Base-by-base conservation (phyloP, 1,284 basidiomycete genomes). In the Takashimella koratensis region DNA sequence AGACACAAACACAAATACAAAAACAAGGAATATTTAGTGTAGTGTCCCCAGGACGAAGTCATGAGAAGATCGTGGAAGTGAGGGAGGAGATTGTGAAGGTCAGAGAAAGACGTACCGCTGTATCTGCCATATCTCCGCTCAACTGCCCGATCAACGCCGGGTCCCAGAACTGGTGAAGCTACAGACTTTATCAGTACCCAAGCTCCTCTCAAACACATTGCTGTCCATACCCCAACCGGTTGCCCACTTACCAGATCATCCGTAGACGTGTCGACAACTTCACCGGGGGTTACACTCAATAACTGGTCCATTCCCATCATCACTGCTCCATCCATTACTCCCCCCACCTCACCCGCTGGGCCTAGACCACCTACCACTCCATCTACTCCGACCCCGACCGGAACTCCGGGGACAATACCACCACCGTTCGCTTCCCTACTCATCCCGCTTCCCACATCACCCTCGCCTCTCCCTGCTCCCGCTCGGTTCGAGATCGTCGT, bases 111-210 rank as follows among this genome's bases (percentile, higher is more conserved):
- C 21, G 8, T 21, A 45, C 43, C 24, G 43, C 43, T 45, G 43
- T n/a, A 21, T 25, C 11, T 45, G 21, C 10, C n/a, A 22, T 13
- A 46, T 53, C 13, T 59, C 47, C 30, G 22, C 54, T 24, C 27
- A 47, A 43, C 43, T 56, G 54, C 25, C 56, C 52, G 10, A 60
- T 51, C 21, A 49, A 53, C 24, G 52, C 57, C 4, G 58, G 58
- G 64, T 74, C 51, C 68, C 59, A 57, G 70, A 74, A 54, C 66
- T 73, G 53, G 63, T 71, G 58, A 63, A 74, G 51, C 55, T 68
- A 41, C 39, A 25, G 27, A 41, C 41, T 50, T 21, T 10, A 42
- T 20, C 41, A 50, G 24, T n/a, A n/a, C n/a, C n/a, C 5, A 40
- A 40, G 42, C 26, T 21, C 16, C 41, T 8, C 36, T 24, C 3